A percentile compares a stretch with the other conserved stretches of the same genome.
phyloP scores from a whole-genome alignment of 2,329 filamentous ascomycete genomes.

The Eurotiales sp. region DNA sequence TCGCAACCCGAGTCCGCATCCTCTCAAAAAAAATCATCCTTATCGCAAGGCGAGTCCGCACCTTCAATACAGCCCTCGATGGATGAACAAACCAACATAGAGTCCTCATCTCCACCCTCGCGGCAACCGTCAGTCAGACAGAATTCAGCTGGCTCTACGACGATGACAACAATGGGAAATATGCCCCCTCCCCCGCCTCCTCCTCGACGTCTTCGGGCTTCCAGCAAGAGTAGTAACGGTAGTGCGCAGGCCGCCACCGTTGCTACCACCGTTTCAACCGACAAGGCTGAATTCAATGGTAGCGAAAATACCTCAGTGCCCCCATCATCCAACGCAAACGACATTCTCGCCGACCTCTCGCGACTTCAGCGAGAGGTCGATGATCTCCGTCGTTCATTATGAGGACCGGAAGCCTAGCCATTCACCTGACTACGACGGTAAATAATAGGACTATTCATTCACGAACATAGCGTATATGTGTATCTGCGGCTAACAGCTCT shows the following conservation, averaged over 20 bases:
- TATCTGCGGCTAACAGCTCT: neutral
- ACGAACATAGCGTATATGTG: neutral
- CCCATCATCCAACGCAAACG: constrained; percentile 38
- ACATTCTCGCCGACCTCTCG: constrained; percentile 69
- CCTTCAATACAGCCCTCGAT: neutral
- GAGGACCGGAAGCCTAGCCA: constrained; percentile 30
- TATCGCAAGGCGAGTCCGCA: constrained; percentile 6
- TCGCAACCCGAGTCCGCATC: constrained; percentile 17
- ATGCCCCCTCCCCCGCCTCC: constrained; percentile 45
- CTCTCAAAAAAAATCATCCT: constrained; percentile 9
- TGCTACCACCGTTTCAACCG: constrained; percentile 19
- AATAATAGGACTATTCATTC: neutral
- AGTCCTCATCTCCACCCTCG: constrained; percentile 19
- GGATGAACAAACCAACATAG: constrained; percentile 19
- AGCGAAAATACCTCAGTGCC: constrained; percentile 31
- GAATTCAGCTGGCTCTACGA: constrained; percentile 21
- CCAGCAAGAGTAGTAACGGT: constrained; percentile 37
- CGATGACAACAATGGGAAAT: constrained; percentile 10
- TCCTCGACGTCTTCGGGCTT: constrained; percentile 44
- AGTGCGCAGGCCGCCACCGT: constrained; percentile 17
- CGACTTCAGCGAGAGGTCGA: constrained; percentile 74
- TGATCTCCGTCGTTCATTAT: constrained; percentile 44
- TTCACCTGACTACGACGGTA: constrained; percentile 9
- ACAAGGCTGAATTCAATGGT: constrained; percentile 18
- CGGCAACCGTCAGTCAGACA: constrained; percentile 28